Base-by-base conservation (phyloP, 1,284 basidiomycete genomes). In the Tilletia walkeri region DNA sequence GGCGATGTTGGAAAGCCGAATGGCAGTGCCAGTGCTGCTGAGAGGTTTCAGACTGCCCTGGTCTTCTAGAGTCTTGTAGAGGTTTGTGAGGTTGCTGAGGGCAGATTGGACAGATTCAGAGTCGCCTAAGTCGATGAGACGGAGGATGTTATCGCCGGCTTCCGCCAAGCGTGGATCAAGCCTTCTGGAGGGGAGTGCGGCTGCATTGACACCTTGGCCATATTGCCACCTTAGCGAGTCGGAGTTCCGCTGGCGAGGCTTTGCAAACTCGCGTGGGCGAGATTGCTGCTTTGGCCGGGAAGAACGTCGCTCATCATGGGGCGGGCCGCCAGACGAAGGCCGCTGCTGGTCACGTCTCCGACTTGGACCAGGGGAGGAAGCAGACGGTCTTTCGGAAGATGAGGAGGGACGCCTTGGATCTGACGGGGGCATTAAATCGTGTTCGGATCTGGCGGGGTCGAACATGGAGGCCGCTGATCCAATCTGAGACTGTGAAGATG, bases 371-470 rank as follows among this genome's bases (percentile, higher is more conserved):
- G 24, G 54, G n/a, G 20, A 34, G 41, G 14, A 41, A 50, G 70
- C 2, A 45, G 34, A 36, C 63, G 67, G n/a, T 70, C 67, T 24
- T 67, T 68, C 20, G 77, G 53, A 0, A 66, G 34, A 0, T 75
- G 71, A 36, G 76, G 24, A 30, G 24, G 24, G 24, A 1, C 24
- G 24, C 24, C 24, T 30, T 30, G 73, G 38, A 80, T 71, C 20
- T 74, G 78, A 30, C 78, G 78, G 39, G 80, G 73, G 49, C 70
- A 72, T 47, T 76, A 76, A 9, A 71, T 70, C 24, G 73, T 73
- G 45, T 77, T 72, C 39, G 72, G 56, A 24, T 34, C 34, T 39
- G 38, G 18, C 18, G 36, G 54, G 5, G 36, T 7, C 18, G 16
- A 48, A 20, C 16, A 24, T 39, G 12, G 45, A 47, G 50, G 24